Evolutionary conservation across 163 green algal genomes (phyloP), one percentile per base, ranked within the genome.

Genomic region (Volvox carteri): DNA sequence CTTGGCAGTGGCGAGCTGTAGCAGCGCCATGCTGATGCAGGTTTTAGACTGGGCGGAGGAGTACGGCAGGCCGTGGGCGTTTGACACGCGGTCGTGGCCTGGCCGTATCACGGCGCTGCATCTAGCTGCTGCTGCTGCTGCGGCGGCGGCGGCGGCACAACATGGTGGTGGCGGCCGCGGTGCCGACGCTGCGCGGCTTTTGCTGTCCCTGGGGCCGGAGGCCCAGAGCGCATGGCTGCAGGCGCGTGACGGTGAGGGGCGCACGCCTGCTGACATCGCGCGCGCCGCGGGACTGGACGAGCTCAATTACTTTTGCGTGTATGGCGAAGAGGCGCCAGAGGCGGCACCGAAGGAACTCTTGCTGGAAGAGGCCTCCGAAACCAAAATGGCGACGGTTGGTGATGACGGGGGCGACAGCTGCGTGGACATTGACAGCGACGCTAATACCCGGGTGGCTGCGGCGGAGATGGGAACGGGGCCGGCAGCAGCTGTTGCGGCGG

Each of bases 31-130:
- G 72, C 23, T 89, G 18, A 35, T 77, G 54, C 18, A 28, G 39
- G 72, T 54, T 2, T 42, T 89, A 18, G 72, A 89, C 6, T 89
- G 84, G 84, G 84, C 52, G 6, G 84, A 89, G 21, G 30, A 37
- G 54, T 76, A 77, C 30, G 54, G 72, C 25, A 30, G 28, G 7
- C 41, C 72, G 0, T 89, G 72, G 84, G 16, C 2, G 1, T 5
- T 89, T 18, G 54, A 46, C 7, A 54, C 62, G 72, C 68, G 0
- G 14, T 54, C 54, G 18, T 76, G 54, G 14, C 54, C 52, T 2
- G 41, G 72, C 5, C 19, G 19, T 1, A 30, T 54, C n/a, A 84
- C 84, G 14, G 25, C 72, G 72, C 54, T 89, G 84, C 84, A 89
- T 54, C 72, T 84, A 18, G 84, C 84, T 28, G 84, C 84, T 18